These are phyloP conservation scores for Fusarium sp. DNA, from an alignment of 2,329 filamentous ascomycete species.

Conservation along the genomic window DNA sequence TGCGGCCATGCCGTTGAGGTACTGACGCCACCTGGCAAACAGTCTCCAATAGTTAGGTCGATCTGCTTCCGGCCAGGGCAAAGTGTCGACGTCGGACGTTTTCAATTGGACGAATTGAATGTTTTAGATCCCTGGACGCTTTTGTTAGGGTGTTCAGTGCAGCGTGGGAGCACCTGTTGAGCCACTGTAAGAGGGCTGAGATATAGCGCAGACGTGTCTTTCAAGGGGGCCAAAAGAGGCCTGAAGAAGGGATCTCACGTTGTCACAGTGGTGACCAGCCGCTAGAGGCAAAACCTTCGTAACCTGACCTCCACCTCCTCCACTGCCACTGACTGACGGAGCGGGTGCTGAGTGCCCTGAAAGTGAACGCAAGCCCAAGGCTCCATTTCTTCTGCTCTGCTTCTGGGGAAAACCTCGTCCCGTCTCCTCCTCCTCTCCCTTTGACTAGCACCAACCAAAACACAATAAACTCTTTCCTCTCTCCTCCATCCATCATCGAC, in stretches of 20 bases:
- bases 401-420: slow-evolving; percentile 53
- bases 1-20: slow-evolving; percentile 36
- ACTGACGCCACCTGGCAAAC: slow-evolving; percentile 33
- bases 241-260: slow-evolving; percentile 13
- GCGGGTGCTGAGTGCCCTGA: slow-evolving; percentile 19
- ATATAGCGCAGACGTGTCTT: slow-evolving; percentile 24
- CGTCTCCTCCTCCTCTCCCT: slow-evolving; percentile 46
- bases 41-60: slow-evolving; percentile 28
- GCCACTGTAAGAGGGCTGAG: slow-evolving; percentile 39
- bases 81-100: slow-evolving; percentile 35
- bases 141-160: neutral
- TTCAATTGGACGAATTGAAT: slow-evolving; percentile 33
- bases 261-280: slow-evolving; percentile 36
- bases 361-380: slow-evolving; percentile 36
- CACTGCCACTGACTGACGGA: slow-evolving; percentile 14
- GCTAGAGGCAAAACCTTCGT: slow-evolving; percentile 53
- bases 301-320: slow-evolving; percentile 49
- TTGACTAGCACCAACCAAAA: slow-evolving; percentile 43
- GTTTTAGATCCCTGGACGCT: slow-evolving; percentile 10
- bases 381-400: slow-evolving; percentile 48
- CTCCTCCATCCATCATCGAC: slow-evolving; percentile 42
- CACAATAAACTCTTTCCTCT: slow-evolving; percentile 29
- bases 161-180: slow-evolving; percentile 11
- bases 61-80: slow-evolving; percentile 43
- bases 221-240: slow-evolving; percentile 19